Evolutionary conservation across 1,284 basidiomycete genomes (phyloP).

Genomic region (Tylopilus sp.): DNA sequence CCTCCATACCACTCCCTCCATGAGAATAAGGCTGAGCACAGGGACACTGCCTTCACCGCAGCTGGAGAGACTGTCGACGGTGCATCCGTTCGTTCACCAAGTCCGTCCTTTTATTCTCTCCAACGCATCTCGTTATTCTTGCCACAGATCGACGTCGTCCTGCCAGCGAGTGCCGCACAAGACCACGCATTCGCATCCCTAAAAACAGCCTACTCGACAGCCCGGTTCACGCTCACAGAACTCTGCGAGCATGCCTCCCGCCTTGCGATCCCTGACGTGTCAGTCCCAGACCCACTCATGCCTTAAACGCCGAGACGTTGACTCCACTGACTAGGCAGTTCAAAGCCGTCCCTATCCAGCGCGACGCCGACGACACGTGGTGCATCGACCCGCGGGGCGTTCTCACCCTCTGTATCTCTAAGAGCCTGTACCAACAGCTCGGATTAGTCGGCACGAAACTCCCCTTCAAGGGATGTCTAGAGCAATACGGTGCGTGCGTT

Average conservation of each 20-base stretch:
- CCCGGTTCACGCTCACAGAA: constrained; percentile 40
- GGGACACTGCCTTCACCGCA: constrained; percentile 33
- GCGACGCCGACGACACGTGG: constrained; percentile 53
- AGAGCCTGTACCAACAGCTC: constrained; percentile 53
- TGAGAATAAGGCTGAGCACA: constrained; percentile 20
- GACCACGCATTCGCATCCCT: constrained; percentile 39
- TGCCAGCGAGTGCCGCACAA: constrained; percentile 40
- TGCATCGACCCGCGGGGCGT: constrained; percentile 57
- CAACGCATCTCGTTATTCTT: constrained; percentile 5
- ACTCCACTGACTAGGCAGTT: constrained; percentile 29
- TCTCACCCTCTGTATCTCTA: constrained; percentile 52
- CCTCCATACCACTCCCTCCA: neutral
- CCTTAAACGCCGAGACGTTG: neutral
- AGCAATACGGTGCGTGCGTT: constrained; percentile 46
- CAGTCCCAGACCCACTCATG: constrained; percentile 1
- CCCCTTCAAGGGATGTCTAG: constrained; percentile 44
- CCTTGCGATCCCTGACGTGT: constrained; percentile 12
- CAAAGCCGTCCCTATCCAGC: constrained; percentile 35
- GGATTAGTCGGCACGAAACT: constrained; percentile 52
- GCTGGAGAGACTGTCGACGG: constrained; percentile 35
- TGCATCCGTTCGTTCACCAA: constrained; percentile 52
- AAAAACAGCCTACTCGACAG: constrained; percentile 41
- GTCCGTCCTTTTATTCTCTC: constrained; percentile 29
- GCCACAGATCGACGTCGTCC: constrained; percentile 52
- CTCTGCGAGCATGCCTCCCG: constrained; percentile 36